Evolutionary conservation across 371 early-diverging fungal genomes (phyloP).

Genomic region (Mucor circinelloides): DNA sequence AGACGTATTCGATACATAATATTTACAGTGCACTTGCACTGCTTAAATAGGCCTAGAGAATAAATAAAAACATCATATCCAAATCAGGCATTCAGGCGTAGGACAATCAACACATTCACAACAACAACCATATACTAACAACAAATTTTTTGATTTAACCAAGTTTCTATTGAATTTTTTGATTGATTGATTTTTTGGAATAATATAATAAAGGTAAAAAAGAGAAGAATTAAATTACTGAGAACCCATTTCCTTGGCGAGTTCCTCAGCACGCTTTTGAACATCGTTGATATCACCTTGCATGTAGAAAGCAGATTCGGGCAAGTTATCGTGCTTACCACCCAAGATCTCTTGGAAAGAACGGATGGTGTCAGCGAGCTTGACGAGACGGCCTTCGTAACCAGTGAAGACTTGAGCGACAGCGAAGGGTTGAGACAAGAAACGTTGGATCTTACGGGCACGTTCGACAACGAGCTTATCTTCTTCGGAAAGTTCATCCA

Average conservation of each 20-base stretch:
- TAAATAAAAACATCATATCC: slow-evolving; percentile 8
- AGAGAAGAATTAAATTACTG: slow-evolving; percentile 28
- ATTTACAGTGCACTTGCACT: background rate
- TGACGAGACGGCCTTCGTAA: slow-evolving; percentile 94
- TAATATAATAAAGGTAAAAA: background rate
- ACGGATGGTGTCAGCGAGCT: slow-evolving; percentile 93
- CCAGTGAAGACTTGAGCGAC: slow-evolving; percentile 98
- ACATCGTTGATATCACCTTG: too few species aligned
- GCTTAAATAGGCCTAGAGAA: background rate
- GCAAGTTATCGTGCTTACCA: too few species aligned
- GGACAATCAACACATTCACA: background rate
- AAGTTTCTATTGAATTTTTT: slow-evolving; percentile 3
- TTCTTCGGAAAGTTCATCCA: slow-evolving; percentile 98
- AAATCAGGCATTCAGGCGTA: background rate
- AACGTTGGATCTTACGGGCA: too few species aligned
- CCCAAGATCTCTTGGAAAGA: slow-evolving; percentile 96
- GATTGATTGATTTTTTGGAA: background rate
- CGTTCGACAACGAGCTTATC: too few species aligned
- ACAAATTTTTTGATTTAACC: background rate
- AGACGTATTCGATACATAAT: background rate
- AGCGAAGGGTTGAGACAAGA: slow-evolving; percentile 98
- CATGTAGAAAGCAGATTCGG: too few species aligned
- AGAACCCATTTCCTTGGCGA: slow-evolving; percentile 67
- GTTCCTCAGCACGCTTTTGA: slow-evolving; percentile 89
- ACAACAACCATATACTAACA: background rate